Evolutionary conservation across 768 basidiomycete genomes (phyloP), one percentile per base, ranked within the genome.

Genomic region (Suillus placidus): DNA sequence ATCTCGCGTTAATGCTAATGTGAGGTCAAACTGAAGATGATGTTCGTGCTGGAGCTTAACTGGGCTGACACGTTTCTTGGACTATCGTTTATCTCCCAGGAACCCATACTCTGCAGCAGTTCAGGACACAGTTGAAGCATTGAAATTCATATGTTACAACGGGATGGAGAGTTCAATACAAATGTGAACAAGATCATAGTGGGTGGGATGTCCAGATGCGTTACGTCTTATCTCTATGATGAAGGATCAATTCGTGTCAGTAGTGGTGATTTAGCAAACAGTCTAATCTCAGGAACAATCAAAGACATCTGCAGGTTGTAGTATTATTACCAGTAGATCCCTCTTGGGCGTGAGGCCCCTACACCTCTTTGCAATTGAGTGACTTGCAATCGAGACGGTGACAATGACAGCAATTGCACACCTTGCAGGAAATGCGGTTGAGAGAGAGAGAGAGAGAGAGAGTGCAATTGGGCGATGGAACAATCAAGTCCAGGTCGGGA

Each of bases 61-160:
- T 18, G 64, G 10, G 42, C 30, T 43, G 38, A 66, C 89, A 64
- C 88, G 3, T 75, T 89, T 85, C 5, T 88, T 92, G 18, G 85
- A 90, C 71, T 91, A 92, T 71, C 85, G 90, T 3, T 82, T 92
- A 14, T 89, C 86, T 0, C 91, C 91, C 0, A 90, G 92, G 69
- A 65, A 88, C 63, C 84, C 84, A 7, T 92, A 90, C 67, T 91
- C 91, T 4, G 84, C 86, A 2, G 90, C 90, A 0, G 86, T 91
- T 0, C 84, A 89, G 30, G 90, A 92, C 69, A 86, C 89, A 0
- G 73, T 90, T 23, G 88, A 88, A 45, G 79, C 89, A 4, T 78
- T 92, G 3, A 74, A 83, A 52, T 92, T 90, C 89, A 82, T 89
- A 4, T 69, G 83, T 64, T 70, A 72, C 89, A 72, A 87, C 26